Evolutionary conservation across 2,329 filamentous ascomycete genomes (phyloP).

Genomic region (Cytospora schulzeri): DNA sequence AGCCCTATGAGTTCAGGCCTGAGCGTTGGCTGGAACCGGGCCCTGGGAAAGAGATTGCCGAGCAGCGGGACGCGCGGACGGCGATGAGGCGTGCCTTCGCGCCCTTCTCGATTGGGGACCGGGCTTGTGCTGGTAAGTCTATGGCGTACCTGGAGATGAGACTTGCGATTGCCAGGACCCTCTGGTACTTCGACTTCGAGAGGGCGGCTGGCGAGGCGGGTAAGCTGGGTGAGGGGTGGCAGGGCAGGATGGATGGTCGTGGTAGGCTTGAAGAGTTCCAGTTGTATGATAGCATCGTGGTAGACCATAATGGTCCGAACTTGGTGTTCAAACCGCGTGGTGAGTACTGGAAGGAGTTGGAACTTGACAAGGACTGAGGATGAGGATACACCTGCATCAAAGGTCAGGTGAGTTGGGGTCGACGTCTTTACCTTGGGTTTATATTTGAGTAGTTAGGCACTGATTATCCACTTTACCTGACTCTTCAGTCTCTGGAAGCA

Average conservation of each 20-base stretch:
- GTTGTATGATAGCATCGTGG: not conserved
- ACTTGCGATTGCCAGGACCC: constrained; percentile 17
- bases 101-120: constrained; percentile 13
- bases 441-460: too few relatives aligned
- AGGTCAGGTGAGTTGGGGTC: too few relatives aligned
- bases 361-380: not conserved
- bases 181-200: constrained; percentile 25
- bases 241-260: not conserved
- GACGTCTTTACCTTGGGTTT: too few relatives aligned
- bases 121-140: constrained; percentile 21
- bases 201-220: constrained; percentile 7
- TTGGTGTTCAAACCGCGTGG: not conserved
- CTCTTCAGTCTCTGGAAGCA: not conserved
- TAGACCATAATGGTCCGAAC: constrained; percentile 6
- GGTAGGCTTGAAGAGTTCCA: constrained; percentile 1
- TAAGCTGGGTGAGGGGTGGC: constrained; percentile 1
- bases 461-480: too few relatives aligned
- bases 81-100: constrained; percentile 13
- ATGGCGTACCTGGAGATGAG: constrained; percentile 24
- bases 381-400: too few relatives aligned
- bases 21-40: constrained; percentile 4
- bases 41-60: not conserved
- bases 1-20: constrained; percentile 5
- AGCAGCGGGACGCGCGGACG: not conserved
- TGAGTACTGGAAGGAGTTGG: not conserved